Evolutionary conservation across 23 red algal genomes (phyloP).

Genomic region (Gracilaria caudata): DNA sequence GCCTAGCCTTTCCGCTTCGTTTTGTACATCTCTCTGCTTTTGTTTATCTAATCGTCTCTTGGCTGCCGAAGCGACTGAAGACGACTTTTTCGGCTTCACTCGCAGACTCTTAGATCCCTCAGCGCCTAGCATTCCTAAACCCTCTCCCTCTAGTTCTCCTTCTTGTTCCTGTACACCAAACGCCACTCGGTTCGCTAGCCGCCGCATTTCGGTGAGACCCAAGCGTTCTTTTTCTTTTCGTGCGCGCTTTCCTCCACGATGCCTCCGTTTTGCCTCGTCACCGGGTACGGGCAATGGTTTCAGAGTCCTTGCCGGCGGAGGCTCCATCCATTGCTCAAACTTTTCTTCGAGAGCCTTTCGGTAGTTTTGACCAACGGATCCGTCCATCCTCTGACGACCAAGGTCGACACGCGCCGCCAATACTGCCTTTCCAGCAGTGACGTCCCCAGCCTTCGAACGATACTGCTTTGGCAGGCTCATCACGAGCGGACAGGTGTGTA

Average conservation of each 20-base stretch:
- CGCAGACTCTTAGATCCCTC: slow-evolving; percentile 56
- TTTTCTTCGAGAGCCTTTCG: slow-evolving; percentile 64
- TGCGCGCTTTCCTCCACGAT: slow-evolving; percentile 77
- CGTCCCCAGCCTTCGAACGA: slow-evolving; percentile 66
- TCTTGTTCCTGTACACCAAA: slow-evolving; percentile 74
- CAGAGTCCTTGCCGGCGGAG: slow-evolving; percentile 73
- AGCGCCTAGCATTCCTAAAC: slow-evolving; percentile 72
- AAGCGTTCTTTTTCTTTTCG: slow-evolving; percentile 81
- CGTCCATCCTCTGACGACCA: slow-evolving; percentile 50
- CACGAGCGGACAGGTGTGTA: slow-evolving; percentile 70
- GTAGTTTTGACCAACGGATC: slow-evolving; percentile 55
- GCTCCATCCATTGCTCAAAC: slow-evolving; percentile 84
- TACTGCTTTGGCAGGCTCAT: slow-evolving; percentile 66
- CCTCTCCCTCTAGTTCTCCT: slow-evolving; percentile 72
- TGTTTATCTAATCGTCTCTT: slow-evolving; percentile 66
- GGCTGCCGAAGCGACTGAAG: slow-evolving; percentile 33
- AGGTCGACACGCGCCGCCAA: slow-evolving; percentile 83
- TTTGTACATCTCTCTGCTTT: slow-evolving; percentile 40
- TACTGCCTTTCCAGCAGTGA: slow-evolving; percentile 65
- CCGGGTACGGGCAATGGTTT: slow-evolving; percentile 84
- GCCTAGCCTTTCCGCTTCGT: slow-evolving; percentile 37
- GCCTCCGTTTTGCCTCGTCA: slow-evolving; percentile 71
- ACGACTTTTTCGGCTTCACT: slow-evolving; percentile 57
- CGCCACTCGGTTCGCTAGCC: slow-evolving; percentile 65
- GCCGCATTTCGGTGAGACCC: slow-evolving; percentile 76